A percentile compares a stretch with the other conserved stretches of the same genome.
Conservation (phyloP, 441 rosid species). For the Dalechampia spathulata region DNA sequence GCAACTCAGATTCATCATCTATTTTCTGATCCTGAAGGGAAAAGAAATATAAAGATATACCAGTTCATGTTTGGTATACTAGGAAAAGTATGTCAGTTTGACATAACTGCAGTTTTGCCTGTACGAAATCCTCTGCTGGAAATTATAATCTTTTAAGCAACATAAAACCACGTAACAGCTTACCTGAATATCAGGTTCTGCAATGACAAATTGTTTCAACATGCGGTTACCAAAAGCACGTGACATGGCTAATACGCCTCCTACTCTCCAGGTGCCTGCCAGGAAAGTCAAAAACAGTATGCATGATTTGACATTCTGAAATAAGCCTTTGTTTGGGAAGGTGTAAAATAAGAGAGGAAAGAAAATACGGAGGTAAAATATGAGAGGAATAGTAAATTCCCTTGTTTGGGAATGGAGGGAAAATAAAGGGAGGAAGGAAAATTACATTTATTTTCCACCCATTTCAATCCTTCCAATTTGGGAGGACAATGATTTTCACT, state of each 20-base stretch:
- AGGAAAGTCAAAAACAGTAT: conserved; percentile 18
- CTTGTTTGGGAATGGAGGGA: too few species aligned
- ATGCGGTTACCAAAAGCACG: conserved; percentile 98
- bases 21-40: conserved; percentile 59
- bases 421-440: too few species aligned
- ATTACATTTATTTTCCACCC: too few species aligned
- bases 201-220: conserved; percentile 95
- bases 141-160: too few species aligned
- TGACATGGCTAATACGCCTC: conserved; percentile 97
- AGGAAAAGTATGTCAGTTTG: too few species aligned
- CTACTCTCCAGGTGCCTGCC: conserved; percentile 98
- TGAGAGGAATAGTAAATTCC: too few species aligned
- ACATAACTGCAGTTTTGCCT: too few species aligned
- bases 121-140: too few species aligned
- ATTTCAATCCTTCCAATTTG: too few species aligned
- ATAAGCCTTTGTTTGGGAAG: background rate
- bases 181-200: conserved; percentile 99
- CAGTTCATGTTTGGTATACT: conserved; percentile 8
- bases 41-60: conserved; percentile 5
- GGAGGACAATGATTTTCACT: too few species aligned
- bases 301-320: background rate
- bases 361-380: too few species aligned
- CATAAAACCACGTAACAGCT: conserved; percentile 2
- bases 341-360: background rate
- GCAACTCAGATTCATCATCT: conserved; percentile 67